Evolutionary conservation across 2,329 filamentous ascomycete genomes (phyloP).

Genomic region (Neofusicoccum parvum): DNA sequence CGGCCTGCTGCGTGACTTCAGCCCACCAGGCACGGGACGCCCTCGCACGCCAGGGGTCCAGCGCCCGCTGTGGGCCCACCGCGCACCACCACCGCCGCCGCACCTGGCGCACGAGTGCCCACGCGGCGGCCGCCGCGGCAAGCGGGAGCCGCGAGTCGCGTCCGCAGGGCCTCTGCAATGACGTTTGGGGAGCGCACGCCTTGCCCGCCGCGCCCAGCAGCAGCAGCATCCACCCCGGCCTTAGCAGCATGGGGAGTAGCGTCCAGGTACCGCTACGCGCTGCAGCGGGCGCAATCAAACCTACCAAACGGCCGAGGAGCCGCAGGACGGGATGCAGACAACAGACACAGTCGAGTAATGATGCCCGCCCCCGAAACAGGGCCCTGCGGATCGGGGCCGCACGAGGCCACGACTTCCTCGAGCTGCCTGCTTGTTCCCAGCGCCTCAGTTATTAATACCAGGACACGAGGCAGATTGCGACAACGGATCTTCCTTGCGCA

Average conservation of each 20-base stretch:
- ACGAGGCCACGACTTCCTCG: background rate
- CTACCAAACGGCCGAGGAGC: background rate
- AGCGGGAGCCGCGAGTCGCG: background rate
- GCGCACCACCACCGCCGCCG: background rate
- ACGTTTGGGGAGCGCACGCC: background rate
- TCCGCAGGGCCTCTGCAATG: no score
- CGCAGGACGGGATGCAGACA: background rate
- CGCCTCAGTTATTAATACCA: background rate
- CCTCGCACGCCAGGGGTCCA: background rate
- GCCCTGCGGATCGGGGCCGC: background rate
- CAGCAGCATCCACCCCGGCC: no score
- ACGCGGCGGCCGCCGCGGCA: background rate
- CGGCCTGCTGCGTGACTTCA: background rate
- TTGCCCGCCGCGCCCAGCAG: no score
- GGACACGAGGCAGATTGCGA: background rate
- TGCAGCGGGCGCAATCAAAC: no score
- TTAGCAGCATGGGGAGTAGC: no score
- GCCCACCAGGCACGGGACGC: background rate
- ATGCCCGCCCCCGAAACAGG: background rate
- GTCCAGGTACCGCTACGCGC: no score
- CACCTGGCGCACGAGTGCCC: background rate
- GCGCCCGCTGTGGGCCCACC: background rate
- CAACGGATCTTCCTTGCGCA: background rate
- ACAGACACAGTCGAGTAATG: no score
- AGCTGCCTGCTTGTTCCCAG: background rate